Evolutionary conservation across 2,329 filamentous ascomycete species (phyloP).

Genomic region (Anisogramma anomala): DNA sequence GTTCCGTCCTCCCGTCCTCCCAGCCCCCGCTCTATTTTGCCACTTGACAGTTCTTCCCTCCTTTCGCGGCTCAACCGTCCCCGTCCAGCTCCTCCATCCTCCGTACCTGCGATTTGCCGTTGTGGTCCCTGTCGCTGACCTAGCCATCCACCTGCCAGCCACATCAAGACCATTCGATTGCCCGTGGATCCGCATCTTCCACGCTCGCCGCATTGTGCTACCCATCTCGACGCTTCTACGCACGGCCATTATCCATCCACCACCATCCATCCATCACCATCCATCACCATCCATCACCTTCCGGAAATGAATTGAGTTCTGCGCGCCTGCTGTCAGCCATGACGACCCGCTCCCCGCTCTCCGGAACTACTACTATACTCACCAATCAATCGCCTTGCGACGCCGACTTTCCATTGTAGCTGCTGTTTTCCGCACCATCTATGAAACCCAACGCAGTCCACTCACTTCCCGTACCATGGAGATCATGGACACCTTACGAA

Average conservation of each 20-base stretch:
- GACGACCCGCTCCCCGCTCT: constrained; percentile 9
- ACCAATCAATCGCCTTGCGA: constrained; percentile 4
- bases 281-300: neutral
- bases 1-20: no score
- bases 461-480: constrained; percentile 15
- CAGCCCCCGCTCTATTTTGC: no score
- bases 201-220: no score
- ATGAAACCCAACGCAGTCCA: constrained; percentile 2
- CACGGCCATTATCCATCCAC: neutral
- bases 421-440: constrained; percentile 7
- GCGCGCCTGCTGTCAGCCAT: constrained; percentile 4
- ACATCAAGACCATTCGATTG: no score
- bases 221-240: neutral
- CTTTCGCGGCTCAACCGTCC: no score
- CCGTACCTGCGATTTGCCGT: no score
- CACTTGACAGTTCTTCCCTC: no score
- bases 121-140: no score
- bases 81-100: no score
- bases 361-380: constrained; percentile 3
- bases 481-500: constrained; percentile 42
- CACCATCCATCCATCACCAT: neutral
- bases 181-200: no score
- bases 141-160: no score
- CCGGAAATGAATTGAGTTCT: constrained; percentile 9
- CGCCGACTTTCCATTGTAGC: neutral